Conservation (phyloP, 73 alveolate genomes). For the Paramecium biaurelia region DNA sequence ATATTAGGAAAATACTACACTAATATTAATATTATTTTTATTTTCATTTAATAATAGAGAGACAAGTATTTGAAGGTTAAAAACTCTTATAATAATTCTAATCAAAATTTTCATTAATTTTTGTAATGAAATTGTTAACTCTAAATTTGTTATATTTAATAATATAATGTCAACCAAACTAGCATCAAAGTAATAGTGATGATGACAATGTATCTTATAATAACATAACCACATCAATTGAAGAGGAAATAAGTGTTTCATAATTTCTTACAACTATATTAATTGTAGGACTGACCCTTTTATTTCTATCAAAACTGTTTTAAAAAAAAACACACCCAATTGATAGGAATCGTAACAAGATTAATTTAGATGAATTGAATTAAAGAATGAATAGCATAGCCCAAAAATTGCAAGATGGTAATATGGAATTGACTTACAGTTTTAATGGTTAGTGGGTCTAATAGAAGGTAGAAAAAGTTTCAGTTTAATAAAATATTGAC, state of each 20-base stretch:
- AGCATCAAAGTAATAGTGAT: background rate
- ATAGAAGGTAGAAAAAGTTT: background rate
- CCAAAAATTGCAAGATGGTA: background rate
- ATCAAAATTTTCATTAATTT: background rate
- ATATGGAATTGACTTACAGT: background rate
- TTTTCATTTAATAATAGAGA: too few relatives aligned
- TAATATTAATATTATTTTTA: too few relatives aligned
- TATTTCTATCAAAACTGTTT: background rate
- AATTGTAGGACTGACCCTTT: background rate
- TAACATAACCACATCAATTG: too few relatives aligned
- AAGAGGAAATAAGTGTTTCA: too few relatives aligned
- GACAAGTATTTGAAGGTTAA: background rate
- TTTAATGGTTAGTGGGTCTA: background rate
- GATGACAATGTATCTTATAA: background rate
- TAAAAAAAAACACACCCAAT: too few relatives aligned
- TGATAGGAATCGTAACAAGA: background rate
- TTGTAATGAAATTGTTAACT: background rate
- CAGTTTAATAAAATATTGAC: background rate
- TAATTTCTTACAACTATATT: too few relatives aligned
- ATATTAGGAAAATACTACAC: too few relatives aligned
- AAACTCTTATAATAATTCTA: background rate
- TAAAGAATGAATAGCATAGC: background rate
- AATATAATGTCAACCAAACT: background rate
- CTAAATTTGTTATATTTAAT: background rate
- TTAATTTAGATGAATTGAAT: background rate